Evolutionary conservation across 164 flowering plant species (phyloP).

Genomic region (Stephania yunnanensis): DNA sequence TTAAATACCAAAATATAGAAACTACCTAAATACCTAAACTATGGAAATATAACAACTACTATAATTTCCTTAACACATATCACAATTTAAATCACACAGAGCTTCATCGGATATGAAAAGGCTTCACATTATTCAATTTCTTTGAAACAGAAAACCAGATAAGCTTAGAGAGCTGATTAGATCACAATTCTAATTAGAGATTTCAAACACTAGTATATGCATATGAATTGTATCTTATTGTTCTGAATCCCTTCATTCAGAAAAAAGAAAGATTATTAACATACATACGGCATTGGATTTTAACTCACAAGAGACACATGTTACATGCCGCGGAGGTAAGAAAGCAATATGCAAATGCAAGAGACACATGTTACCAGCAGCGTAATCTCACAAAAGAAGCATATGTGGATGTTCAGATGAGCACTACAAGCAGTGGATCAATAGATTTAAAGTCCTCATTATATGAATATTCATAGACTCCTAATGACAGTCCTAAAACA

Average conservation of each 20-base stretch:
- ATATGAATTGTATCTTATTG: no score
- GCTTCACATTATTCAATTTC: background rate
- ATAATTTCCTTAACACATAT: no score
- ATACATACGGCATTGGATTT: no score
- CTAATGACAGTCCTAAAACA: no score
- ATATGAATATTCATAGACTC: background rate
- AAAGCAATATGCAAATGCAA: background rate
- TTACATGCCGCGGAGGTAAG: background rate
- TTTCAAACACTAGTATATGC: background rate
- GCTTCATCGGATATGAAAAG: background rate
- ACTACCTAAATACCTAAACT: no score
- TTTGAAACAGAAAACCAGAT: background rate
- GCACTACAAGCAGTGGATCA: background rate
- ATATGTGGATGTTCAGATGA: background rate
- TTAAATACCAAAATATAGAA: no score
- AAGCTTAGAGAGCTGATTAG: background rate
- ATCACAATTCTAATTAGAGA: background rate
- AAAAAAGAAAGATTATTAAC: no score
- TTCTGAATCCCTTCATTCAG: background rate
- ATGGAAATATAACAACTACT: no score
- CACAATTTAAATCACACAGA: background rate
- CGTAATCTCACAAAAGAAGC: background rate
- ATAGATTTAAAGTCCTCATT: background rate
- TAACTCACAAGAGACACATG: no score
- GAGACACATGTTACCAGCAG: background rate